Percentiles rank a stretch among this genome's conserved stretches.
Evolutionary conservation across 1,284 basidiomycete species (phyloP).

Genomic region (Nidula niveotomentosa): DNA sequence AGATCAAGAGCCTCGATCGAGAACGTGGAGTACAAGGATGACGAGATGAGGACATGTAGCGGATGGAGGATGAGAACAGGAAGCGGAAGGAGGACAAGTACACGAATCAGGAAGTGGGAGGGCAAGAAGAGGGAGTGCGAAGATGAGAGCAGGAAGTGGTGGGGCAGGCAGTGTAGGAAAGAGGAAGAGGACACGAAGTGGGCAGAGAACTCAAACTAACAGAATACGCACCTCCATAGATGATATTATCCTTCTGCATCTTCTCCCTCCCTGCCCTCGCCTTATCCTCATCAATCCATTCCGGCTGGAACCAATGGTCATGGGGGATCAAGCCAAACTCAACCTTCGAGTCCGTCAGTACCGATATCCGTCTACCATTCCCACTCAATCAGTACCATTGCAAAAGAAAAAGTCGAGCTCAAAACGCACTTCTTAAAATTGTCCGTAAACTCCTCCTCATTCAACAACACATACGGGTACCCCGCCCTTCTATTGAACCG

Average conservation of each 20-base stretch:
- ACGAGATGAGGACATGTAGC: too few species aligned
- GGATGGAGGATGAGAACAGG: too few species aligned
- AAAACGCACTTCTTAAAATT: conserved; percentile 62
- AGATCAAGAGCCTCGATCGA: too few species aligned
- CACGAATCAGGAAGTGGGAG: too few species aligned
- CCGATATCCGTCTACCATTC: conserved; percentile 36
- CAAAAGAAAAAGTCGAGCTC: neutral
- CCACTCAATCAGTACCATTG: neutral
- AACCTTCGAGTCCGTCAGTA: conserved; percentile 33
- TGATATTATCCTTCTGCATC: conserved; percentile 53
- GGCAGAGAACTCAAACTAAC: too few species aligned
- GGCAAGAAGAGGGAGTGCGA: too few species aligned
- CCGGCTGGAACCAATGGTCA: conserved; percentile 62
- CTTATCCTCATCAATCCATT: conserved; percentile 69
- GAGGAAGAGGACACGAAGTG: too few species aligned
- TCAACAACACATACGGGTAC: conserved; percentile 78
- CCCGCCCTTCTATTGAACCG: conserved; percentile 64
- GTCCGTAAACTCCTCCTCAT: conserved; percentile 71
- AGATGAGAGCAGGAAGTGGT: too few species aligned
- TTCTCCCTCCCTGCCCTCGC: conserved; percentile 56
- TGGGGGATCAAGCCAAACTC: conserved; percentile 47
- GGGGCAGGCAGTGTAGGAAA: too few species aligned
- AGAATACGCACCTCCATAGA: conserved; percentile 41
- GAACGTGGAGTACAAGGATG: too few species aligned
- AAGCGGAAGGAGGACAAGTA: too few species aligned